Percentiles rank a stretch among this genome's conserved stretches.
Conservation (phyloP, 2,329 filamentous ascomycete genomes). For the Botrytis tulipae region DNA sequence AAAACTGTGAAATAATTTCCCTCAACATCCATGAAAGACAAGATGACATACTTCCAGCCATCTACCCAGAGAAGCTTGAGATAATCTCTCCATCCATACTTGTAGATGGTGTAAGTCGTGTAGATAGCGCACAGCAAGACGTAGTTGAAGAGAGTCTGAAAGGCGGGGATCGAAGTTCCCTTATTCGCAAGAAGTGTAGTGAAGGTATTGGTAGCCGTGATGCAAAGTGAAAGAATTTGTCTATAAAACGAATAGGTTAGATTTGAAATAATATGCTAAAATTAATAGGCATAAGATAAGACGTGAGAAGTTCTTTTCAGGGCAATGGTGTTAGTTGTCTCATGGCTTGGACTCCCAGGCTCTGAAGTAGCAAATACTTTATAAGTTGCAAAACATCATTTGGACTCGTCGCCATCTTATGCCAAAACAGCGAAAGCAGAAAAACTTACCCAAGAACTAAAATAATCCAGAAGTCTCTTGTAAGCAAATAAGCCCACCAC, state of each 20-base stretch:
- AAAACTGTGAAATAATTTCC: conserved; percentile 98
- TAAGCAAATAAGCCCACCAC: conserved; percentile 76
- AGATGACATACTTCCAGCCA: conserved; percentile 91
- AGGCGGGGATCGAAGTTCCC: conserved; percentile 82
- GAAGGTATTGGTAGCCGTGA: conserved; percentile 91
- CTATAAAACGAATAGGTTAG: conserved; percentile 38
- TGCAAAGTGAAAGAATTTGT: conserved; percentile 83
- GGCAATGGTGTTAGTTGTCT: conserved; percentile 92
- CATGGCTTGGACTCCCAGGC: conserved; percentile 78
- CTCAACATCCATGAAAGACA: conserved; percentile 90
- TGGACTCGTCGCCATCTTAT: conserved; percentile 11
- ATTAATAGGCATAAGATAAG: conserved; percentile 17
- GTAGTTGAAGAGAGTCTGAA: conserved; percentile 96
- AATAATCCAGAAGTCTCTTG: conserved; percentile 84
- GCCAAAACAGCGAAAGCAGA: neutral
- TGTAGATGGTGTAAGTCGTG: conserved; percentile 73
- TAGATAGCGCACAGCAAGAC: conserved; percentile 79
- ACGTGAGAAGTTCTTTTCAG: conserved; percentile 56
- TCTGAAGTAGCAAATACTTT: conserved; percentile 99
- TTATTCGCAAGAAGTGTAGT: conserved; percentile 66
- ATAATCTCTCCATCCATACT: conserved; percentile 74
- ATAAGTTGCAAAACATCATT: conserved; percentile 84
- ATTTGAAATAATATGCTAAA: conserved; percentile 20
- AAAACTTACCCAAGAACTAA: conserved; percentile 65
- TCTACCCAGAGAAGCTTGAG: conserved; percentile 60